A percentile compares a stretch with the other conserved stretches of the same genome.
Evolutionary conservation across 306 rosid genomes (phyloP).

Genomic region (Sophora flavescens): DNA sequence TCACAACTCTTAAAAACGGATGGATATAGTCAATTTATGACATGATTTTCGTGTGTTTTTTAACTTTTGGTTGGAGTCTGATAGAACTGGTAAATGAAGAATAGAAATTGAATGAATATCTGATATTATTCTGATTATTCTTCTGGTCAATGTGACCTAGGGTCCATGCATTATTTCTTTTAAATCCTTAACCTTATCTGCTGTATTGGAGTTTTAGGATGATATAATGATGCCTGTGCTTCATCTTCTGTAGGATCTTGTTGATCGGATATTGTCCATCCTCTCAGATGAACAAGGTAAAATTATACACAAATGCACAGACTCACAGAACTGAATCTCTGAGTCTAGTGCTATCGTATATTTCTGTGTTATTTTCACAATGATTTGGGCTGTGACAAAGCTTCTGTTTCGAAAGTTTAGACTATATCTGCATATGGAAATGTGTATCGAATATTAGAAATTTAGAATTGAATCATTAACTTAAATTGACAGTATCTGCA

Average conservation of each 20-base stretch:
- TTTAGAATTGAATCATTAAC: neutral
- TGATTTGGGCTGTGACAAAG: conserved; percentile 19
- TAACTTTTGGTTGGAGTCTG: conserved; percentile 7
- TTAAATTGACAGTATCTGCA: conserved; percentile 18
- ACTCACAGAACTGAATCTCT: neutral
- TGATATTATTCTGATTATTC: too few species aligned
- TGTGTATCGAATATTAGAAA: neutral
- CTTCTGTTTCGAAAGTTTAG: conserved; percentile 8
- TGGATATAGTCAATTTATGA: neutral
- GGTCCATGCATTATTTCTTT: conserved; percentile 21
- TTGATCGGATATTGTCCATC: conserved; percentile 74
- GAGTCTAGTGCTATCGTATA: conserved; percentile 18
- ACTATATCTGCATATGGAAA: neutral
- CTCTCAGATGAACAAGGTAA: conserved; percentile 91
- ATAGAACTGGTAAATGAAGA: too few species aligned
- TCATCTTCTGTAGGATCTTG: conserved; percentile 75
- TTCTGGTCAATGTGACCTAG: too few species aligned
- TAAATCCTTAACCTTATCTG: conserved; percentile 19
- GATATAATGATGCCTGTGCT: conserved; percentile 26
- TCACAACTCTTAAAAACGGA: neutral
- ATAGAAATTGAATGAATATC: too few species aligned
- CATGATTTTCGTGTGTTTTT: conserved; percentile 1
- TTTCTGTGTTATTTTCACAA: conserved; percentile 12
- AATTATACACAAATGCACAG: neutral
- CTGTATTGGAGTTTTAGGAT: conserved; percentile 40